Base-by-base conservation (phyloP, 1,139 yeast genomes). In the Geotrichum bryndzae region DNA sequence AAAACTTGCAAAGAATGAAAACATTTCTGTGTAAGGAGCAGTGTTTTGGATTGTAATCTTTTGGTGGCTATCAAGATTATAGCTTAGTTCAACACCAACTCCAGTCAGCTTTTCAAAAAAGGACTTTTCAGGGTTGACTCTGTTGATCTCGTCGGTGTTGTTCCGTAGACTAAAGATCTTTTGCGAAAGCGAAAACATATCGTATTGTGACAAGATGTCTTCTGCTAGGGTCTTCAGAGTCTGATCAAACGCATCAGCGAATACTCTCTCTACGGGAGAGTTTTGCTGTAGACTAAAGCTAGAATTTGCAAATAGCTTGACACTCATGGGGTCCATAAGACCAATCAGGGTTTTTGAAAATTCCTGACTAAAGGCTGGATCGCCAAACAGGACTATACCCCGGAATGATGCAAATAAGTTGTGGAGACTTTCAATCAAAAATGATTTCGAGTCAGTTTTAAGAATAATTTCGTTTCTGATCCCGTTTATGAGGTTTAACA, bases 1-100 rank as follows among this genome's bases (percentile, higher is more conserved):
- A 13, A 69, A 53, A 7, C 68, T 61, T 27, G 64, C 57, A 18
- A 70, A 59, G 57, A 63, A 69, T 5, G 68, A 61, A 61, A 69
- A 70, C 15, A 68, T 53, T 15, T 61, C 61, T 2, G 65, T 54
- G 53, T 69, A 68, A 13, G 63, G 35, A 22, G 57, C 57, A 23
- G 53, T 61, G 63, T 54, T 65, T 66, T 33, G 61, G 54, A 52
- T 48, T 58, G 33, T 60, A 51, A 51, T 60, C 54, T 29, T 58
- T 54, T 33, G 69, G 57, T 33, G 59, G 29, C 29, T 54, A 51
- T 35, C 58, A 38, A 31, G 57, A 15, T 25, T 57, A 60, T 38
- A 31, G 13, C 22, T n/a, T 25, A 56, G 51, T 15, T 51, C 51
- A 7, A 46, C 35, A 33, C 48, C n/a, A 6, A 59, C 25, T 2